Evolutionary conservation across 2,329 filamentous ascomycete genomes (phyloP).

Genomic region (Xylariaceae sp.): DNA sequence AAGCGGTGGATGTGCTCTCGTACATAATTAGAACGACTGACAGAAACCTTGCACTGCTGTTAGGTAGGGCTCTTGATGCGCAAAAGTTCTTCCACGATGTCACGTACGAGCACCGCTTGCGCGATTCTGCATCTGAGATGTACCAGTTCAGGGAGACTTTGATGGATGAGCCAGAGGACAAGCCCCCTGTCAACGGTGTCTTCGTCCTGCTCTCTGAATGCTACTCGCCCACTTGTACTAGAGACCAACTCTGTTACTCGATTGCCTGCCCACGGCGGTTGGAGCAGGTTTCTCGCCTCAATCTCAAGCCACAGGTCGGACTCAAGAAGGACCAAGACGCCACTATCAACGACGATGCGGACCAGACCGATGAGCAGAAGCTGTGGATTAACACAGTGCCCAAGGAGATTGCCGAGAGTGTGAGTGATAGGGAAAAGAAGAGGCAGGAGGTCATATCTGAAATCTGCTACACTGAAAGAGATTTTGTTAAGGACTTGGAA

Average conservation of each 20-base stretch:
- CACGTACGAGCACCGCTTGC: slow-evolving; percentile 90
- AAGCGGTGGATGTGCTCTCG: slow-evolving; percentile 90
- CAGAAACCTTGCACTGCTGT: slow-evolving; percentile 82
- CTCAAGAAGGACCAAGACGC: slow-evolving; percentile 60
- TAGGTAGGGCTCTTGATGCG: slow-evolving; percentile 88
- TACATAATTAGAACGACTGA: slow-evolving; percentile 98
- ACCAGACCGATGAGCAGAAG: slow-evolving; percentile 91
- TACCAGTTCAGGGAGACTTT: slow-evolving; percentile 95
- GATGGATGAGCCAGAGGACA: slow-evolving; percentile 74
- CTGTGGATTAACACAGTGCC: slow-evolving; percentile 99
- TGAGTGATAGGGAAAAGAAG: slow-evolving; percentile 91
- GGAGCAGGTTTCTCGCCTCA: slow-evolving; percentile 90
- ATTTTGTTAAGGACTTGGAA: slow-evolving; percentile 98
- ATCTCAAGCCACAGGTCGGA: slow-evolving; percentile 87
- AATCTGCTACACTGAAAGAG: slow-evolving; percentile 95
- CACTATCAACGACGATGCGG: slow-evolving; percentile 64
- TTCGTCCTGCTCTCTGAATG: slow-evolving; percentile 96
- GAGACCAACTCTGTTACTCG: slow-evolving; percentile 93
- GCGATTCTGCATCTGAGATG: slow-evolving; percentile 90
- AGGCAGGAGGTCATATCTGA: slow-evolving; percentile 97
- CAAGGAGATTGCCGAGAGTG: slow-evolving; percentile 85
- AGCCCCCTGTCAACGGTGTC: slow-evolving; percentile 77
- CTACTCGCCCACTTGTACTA: slow-evolving; percentile 94
- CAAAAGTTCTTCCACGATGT: slow-evolving; percentile 99
- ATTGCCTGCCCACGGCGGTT: slow-evolving; percentile 91